These are phyloP conservation scores for Ceriops decandra DNA, from an alignment of 345 rosid genomes.

Conservation along the genomic window DNA sequence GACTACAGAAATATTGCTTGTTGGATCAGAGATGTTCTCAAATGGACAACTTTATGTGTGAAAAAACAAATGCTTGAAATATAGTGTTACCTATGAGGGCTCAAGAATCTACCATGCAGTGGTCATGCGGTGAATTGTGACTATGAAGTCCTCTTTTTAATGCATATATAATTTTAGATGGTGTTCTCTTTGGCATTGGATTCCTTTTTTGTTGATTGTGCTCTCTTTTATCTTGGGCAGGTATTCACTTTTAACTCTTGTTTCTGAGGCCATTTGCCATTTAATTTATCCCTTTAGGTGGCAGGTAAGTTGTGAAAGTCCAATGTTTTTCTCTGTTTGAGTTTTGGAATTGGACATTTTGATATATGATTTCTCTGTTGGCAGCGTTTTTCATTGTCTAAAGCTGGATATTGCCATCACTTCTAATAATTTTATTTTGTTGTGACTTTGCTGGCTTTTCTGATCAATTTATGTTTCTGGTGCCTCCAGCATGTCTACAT, in stretches of 20 bases:
- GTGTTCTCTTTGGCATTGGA: neutral
- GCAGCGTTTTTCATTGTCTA: neutral
- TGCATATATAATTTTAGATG: neutral
- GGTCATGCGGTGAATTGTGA: too few species aligned
- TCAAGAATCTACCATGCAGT: too few species aligned
- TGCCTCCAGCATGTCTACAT: slow-evolving; percentile 98
- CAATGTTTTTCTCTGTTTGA: neutral
- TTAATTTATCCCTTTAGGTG: slow-evolving; percentile 95
- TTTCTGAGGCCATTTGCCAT: slow-evolving; percentile 94
- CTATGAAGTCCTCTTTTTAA: too few species aligned
- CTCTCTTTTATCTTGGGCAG: slow-evolving; percentile 37
- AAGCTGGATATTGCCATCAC: slow-evolving; percentile 5
- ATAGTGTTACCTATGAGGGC: too few species aligned
- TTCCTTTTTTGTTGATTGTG: neutral
- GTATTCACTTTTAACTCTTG: slow-evolving; percentile 89
- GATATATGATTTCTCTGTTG: neutral
- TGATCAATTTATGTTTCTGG: slow-evolving; percentile 56
- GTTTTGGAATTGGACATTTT: neutral
- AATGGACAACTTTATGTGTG: too few species aligned
- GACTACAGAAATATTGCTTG: too few species aligned
- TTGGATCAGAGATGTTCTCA: too few species aligned
- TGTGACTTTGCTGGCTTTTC: slow-evolving; percentile 20
- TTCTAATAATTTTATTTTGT: neutral
- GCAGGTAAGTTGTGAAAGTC: slow-evolving; percentile 55
- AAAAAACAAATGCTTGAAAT: too few species aligned